Percentiles rank a stretch among this genome's conserved stretches.
phyloP scores from a whole-genome alignment of 495 filamentous ascomycete genomes.

The Penicillium egyptiacum region DNA sequence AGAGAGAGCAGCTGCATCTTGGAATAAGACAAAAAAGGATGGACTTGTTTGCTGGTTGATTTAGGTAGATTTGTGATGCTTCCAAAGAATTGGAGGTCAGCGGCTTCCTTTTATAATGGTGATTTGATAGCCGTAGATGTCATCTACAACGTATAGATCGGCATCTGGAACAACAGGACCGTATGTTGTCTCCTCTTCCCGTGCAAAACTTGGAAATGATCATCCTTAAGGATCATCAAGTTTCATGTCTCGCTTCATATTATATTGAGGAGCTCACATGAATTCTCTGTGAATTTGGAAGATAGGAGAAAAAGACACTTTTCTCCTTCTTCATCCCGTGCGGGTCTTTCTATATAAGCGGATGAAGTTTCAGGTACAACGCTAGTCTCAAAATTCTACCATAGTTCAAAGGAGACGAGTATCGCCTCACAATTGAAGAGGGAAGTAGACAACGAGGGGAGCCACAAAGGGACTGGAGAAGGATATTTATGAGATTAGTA shows the following conservation, averaged over 20 bases:
- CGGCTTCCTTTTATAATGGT: conserved; percentile 5
- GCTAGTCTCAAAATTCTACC: too few relatives aligned
- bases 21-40: not conserved
- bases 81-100: not conserved
- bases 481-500: not conserved
- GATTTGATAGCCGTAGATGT: not conserved
- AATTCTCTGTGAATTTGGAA: not conserved
- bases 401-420: not conserved
- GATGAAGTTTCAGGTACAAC: not conserved
- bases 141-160: not conserved
- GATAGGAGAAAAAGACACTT: not conserved
- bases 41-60: not conserved
- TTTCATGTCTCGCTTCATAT: not conserved
- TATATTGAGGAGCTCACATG: not conserved
- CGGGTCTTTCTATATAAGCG: not conserved
- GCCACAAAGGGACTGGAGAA: not conserved
- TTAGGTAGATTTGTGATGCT: not conserved
- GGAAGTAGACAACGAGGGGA: not conserved
- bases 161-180: not conserved
- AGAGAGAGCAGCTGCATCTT: conserved; percentile 13
- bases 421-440: not conserved
- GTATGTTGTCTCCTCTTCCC: not conserved
- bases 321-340: not conserved
- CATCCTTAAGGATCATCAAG: not conserved
- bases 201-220: conserved; percentile 2